Evolutionary conservation across 1,284 basidiomycete species (phyloP).

Genomic region (Meripilus lineatus): DNA sequence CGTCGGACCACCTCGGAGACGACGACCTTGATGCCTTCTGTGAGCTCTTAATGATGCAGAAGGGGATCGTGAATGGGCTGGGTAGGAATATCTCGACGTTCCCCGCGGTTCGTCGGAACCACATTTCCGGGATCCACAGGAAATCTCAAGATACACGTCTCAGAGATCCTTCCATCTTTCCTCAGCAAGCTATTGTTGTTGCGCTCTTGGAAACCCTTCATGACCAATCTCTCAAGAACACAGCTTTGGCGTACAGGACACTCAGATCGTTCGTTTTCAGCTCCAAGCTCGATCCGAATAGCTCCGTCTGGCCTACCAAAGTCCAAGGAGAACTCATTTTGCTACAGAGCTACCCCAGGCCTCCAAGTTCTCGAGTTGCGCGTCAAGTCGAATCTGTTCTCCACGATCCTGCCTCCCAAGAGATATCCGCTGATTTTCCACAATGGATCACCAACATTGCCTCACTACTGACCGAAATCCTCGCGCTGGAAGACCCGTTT

Average conservation of each 20-base stretch:
- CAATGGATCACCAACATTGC: conserved; percentile 68
- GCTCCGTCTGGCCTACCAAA: conserved; percentile 36
- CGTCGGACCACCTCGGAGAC: conserved; percentile 42
- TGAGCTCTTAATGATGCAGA: conserved; percentile 57
- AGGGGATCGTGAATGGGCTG: conserved; percentile 57
- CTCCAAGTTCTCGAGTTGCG: conserved; percentile 23
- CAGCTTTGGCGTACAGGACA: conserved; percentile 57
- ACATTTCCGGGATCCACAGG: conserved; percentile 21
- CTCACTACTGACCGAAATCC: conserved; percentile 53
- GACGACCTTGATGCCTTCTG: conserved; percentile 74
- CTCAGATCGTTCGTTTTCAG: conserved; percentile 53
- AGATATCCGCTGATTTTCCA: conserved; percentile 42
- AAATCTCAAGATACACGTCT: conserved; percentile 1
- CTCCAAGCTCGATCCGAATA: conserved; percentile 29
- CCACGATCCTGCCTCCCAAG: conserved; percentile 31
- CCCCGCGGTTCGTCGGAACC: conserved; percentile 35
- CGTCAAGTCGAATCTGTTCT: conserved; percentile 36
- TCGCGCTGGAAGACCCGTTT: conserved; percentile 54
- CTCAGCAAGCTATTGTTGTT: conserved; percentile 44
- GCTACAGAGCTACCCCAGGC: conserved; percentile 41
- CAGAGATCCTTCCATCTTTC: neutral
- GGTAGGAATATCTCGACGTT: conserved; percentile 41
- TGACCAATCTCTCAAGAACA: conserved; percentile 41
- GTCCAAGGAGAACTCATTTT: conserved; percentile 47
- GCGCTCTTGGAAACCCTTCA: conserved; percentile 57